Evolutionary conservation across 495 filamentous ascomycete species (phyloP).

Genomic region (Xylaria grammica): DNA sequence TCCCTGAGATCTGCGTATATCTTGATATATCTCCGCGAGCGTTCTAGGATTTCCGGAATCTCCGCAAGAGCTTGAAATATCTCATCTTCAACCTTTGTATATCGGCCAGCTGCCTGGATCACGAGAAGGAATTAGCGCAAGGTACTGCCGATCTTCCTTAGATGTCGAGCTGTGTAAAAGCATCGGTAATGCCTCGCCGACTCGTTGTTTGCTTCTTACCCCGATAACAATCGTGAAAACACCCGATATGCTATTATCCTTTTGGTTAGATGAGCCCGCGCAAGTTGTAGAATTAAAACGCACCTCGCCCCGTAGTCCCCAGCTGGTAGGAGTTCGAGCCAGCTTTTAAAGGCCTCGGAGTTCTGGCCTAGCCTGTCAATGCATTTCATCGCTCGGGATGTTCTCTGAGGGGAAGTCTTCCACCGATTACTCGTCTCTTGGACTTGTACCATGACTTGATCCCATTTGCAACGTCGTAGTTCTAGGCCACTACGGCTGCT

Average conservation of each 20-base stretch:
- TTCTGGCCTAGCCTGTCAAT: constrained; percentile 13
- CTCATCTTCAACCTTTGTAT: constrained; percentile 15
- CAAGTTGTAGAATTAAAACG: not conserved
- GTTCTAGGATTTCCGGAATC: constrained; percentile 13
- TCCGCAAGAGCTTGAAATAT: constrained; percentile 11
- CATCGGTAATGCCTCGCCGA: not conserved
- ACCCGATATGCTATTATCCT: not conserved
- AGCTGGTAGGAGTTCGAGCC: constrained; percentile 12
- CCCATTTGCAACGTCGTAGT: constrained; percentile 12
- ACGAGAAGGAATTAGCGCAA: not conserved
- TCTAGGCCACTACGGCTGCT: not conserved
- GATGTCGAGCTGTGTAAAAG: not conserved
- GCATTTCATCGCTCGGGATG: constrained; percentile 3
- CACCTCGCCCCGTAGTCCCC: constrained; percentile 18
- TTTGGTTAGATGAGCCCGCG: not conserved
- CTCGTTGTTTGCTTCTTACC: not conserved
- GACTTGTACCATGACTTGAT: constrained; percentile 11
- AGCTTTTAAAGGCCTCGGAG: constrained; percentile 12
- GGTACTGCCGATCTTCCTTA: not conserved
- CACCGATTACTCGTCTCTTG: not conserved
- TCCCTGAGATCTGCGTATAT: constrained; percentile 11
- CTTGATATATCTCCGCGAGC: constrained; percentile 4
- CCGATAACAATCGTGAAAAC: constrained; percentile 14
- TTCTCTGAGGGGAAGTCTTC: constrained; percentile 7
- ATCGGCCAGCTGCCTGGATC: constrained; percentile 10